A percentile compares a stretch with the other conserved stretches of the same genome.
Evolutionary conservation across 176 grass and related monocot genomes (phyloP).

Genomic region (Elymus sibiricus): DNA sequence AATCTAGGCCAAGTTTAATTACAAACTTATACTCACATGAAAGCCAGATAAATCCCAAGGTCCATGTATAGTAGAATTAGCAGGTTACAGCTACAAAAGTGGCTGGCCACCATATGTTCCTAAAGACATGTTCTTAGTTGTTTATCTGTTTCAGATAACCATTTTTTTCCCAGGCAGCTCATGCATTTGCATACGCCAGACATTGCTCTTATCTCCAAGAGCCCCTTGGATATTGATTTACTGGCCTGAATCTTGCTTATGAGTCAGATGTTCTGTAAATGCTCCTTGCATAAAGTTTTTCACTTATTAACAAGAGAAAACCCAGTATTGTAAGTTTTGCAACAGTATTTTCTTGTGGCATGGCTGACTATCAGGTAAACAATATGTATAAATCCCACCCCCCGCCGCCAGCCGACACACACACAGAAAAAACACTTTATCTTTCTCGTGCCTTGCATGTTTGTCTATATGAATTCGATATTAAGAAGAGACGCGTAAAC

Average conservation of each 20-base stretch:
- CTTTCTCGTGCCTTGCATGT: background rate
- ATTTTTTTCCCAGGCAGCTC: background rate
- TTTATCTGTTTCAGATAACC: background rate
- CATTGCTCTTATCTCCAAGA: background rate
- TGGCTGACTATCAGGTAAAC: background rate
- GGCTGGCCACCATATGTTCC: background rate
- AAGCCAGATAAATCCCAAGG: slow-evolving; percentile 27
- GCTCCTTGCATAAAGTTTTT: background rate
- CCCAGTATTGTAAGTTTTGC: background rate
- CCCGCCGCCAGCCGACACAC: no score
- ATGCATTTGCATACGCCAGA: background rate
- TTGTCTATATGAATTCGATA: background rate
- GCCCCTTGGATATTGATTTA: background rate
- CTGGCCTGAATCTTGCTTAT: background rate
- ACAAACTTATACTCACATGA: slow-evolving; percentile 10
- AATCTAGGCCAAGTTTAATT: slow-evolving; percentile 23
- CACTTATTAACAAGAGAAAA: background rate
- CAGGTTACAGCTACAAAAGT: slow-evolving; percentile 13
- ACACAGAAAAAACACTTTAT: background rate
- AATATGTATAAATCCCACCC: background rate
- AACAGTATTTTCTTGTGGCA: slow-evolving; percentile 5
- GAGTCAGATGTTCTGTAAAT: background rate
- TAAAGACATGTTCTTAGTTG: background rate
- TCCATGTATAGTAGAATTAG: slow-evolving; percentile 23
- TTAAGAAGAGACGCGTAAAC: background rate